phyloP scores from a whole-genome alignment of 257 asterid species.

The Forsythia viridissima region DNA sequence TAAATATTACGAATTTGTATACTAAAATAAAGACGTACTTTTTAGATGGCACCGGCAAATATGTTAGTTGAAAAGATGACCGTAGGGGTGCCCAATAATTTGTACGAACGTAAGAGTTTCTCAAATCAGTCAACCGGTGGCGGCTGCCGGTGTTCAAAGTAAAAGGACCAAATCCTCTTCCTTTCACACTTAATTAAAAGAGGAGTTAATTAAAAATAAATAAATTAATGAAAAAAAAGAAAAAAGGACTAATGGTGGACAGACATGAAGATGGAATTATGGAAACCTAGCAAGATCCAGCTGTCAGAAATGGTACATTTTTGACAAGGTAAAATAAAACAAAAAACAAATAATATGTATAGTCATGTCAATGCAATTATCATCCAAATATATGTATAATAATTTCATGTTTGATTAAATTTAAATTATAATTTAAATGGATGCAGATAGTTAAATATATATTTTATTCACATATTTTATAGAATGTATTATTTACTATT shows the following conservation, averaged over 20 bases:
- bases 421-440: too few species aligned
- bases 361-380: not conserved
- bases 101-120: not conserved
- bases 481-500: too few species aligned
- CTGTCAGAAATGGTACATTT: not conserved
- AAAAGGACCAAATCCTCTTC: not conserved
- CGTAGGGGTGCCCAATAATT: not conserved
- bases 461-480: too few species aligned
- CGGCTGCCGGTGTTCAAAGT: not conserved
- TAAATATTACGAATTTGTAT: too few species aligned
- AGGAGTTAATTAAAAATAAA: not conserved
- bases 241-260: not conserved
- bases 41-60: not conserved
- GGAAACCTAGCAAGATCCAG: constrained; percentile 12
- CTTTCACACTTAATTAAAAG: not conserved
- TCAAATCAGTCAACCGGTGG: not conserved
- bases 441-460: too few species aligned
- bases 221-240: not conserved
- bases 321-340: not conserved
- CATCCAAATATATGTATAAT: not conserved
- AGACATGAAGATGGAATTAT: not conserved
- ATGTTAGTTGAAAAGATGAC: not conserved
- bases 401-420: not conserved
- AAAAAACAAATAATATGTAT: not conserved
- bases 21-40: too few species aligned